Evolutionary conservation across 176 grass and related monocot species (phyloP).

Genomic region (Ensete ventricosum): DNA sequence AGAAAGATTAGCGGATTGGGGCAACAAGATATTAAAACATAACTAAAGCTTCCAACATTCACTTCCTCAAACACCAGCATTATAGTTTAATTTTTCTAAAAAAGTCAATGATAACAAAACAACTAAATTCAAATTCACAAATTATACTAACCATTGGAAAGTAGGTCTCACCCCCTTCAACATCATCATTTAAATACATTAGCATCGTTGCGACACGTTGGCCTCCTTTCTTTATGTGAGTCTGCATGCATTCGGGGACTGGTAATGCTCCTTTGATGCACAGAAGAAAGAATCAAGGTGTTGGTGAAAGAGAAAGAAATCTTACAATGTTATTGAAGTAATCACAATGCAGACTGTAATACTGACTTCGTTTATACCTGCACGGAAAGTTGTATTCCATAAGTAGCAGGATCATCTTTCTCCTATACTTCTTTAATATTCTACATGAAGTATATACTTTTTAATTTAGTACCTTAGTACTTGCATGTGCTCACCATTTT

Average conservation of each 20-base stretch:
- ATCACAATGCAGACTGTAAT: conserved; percentile 80
- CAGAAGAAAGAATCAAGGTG: not conserved
- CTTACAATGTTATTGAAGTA: conserved; percentile 85
- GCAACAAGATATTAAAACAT: not conserved
- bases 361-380: conserved; percentile 75
- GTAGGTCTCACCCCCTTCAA: conserved; percentile 92
- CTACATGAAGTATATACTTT: not conserved
- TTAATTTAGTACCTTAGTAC: conserved; percentile 43
- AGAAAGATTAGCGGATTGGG: not conserved
- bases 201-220: conserved; percentile 91
- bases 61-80: too few relatives aligned
- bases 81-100: too few relatives aligned
- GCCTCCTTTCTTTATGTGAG: conserved; percentile 65
- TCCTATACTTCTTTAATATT: not conserved
- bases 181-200: conserved; percentile 92
- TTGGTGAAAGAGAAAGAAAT: conserved; percentile 18
- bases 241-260: conserved; percentile 36
- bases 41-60: too few relatives aligned
- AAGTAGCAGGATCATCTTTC: not conserved
- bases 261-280: conserved; percentile 1
- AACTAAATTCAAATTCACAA: not conserved
- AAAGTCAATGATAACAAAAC: too few relatives aligned
- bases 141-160: conserved; percentile 58
- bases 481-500: conserved; percentile 94
- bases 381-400: conserved; percentile 1